phyloP scores from a whole-genome alignment of 2,329 filamentous ascomycete species.

The Ophiostoma perfectum region DNA sequence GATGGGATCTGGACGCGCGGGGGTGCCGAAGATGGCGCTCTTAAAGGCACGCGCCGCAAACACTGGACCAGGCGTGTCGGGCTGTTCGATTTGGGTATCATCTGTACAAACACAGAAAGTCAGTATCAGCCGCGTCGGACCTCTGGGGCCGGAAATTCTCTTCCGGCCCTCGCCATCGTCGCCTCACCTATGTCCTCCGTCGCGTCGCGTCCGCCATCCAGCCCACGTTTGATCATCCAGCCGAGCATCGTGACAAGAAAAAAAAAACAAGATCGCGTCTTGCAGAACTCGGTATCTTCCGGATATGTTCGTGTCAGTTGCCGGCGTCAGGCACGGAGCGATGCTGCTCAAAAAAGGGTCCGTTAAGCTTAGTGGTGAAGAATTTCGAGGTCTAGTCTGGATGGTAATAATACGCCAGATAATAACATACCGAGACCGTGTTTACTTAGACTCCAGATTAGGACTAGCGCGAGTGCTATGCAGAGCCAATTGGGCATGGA shows the following conservation, averaged over 20 bases:
- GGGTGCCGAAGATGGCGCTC: slow-evolving; percentile 58
- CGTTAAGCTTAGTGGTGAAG: slow-evolving; percentile 3
- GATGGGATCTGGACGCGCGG: slow-evolving; percentile 35
- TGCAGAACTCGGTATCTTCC: neutral
- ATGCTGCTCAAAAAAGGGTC: slow-evolving; percentile 5
- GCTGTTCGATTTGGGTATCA: slow-evolving; percentile 49
- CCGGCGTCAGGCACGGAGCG: neutral
- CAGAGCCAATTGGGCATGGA: neutral
- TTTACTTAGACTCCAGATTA: slow-evolving; percentile 30
- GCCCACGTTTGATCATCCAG: slow-evolving; percentile 52
- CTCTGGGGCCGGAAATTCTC: neutral
- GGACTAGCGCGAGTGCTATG: slow-evolving; percentile 22
- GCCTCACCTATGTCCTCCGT: slow-evolving; percentile 20
- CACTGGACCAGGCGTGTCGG: slow-evolving; percentile 61
- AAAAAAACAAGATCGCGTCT: neutral
- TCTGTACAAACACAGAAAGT: slow-evolving; percentile 29
- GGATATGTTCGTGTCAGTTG: neutral
- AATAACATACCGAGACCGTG: slow-evolving; percentile 22
- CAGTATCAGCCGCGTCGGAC: slow-evolving; percentile 12
- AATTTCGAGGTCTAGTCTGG: neutral
- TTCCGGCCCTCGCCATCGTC: neutral
- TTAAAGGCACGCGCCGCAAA: slow-evolving; percentile 62
- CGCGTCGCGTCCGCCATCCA: slow-evolving; percentile 30
- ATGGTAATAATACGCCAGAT: neutral
- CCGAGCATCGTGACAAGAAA: slow-evolving; percentile 46